Base-by-base conservation (phyloP, 805 yeast species). In the Saturnispora kantuleensis region DNA sequence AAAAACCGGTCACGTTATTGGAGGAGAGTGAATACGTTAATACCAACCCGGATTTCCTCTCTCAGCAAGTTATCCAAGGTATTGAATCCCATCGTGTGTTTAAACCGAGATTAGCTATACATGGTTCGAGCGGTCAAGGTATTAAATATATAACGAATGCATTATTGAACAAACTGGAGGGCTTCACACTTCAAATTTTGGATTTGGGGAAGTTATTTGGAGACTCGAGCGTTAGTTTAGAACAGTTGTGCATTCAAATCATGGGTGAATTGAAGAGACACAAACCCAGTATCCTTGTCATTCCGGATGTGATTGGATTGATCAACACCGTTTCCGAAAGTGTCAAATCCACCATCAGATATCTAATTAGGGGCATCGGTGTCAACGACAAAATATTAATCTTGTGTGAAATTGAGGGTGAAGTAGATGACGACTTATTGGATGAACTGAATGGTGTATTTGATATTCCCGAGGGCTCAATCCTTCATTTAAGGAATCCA, bases 191-290 rank as follows among this genome's bases (percentile, higher is more conserved):
- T 11, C 97, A 93, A 59, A 76, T 84, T 1, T 68, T 93, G 35
- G 98, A 93, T 58, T 66, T 93, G 46, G 84, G 88, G 1, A 71
- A 81, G 7, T 58, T 93, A 44, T 78, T 79, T 50, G 77, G 87
- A 11, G 97, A 90, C 54, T 70, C 90, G 7, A 77, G 87, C 0
- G 68, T 85, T 54, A 76, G 95, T 0, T 80, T 90, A 1, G 98
- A 93, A 59, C 82, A 86, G 56, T 73, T 84, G 1, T 71, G 88
- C 16, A 84, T 90, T 28, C 96, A 86, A 57, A 72, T 84, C 35
- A 81, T 93, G 55, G 69, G 83, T 17, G 98, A 93, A 63, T 93
- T 95, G 5, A 76, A 84, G 51, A 76, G 95, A 56, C 94, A 90
- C 50, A 83, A 84, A 47, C 98, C 97, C 0, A 76, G 95, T 8